These are phyloP conservation scores for Sporothrix schenckii DNA, from an alignment of 2,329 filamentous ascomycete species.

Conservation along the genomic window DNA sequence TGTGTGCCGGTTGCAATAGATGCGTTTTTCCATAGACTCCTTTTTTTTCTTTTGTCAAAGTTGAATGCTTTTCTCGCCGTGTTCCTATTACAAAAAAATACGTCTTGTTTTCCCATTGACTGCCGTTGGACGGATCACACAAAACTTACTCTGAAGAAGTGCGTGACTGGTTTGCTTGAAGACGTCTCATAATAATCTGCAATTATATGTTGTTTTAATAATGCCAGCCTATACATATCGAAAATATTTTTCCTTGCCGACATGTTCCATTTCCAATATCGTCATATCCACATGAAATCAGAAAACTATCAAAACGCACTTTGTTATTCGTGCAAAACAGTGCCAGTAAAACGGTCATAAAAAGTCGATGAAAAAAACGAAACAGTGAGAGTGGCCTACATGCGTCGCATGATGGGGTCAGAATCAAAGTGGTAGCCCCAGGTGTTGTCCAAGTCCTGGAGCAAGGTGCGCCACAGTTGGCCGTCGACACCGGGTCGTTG, in stretches of 20 bases:
- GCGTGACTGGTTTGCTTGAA: not conserved
- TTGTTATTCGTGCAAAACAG: not conserved
- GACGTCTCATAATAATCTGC: not conserved
- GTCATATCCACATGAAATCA: not conserved
- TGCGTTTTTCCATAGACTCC: not conserved
- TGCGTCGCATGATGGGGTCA: constrained; percentile 27
- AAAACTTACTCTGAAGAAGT: not conserved
- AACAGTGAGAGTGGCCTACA: not conserved
- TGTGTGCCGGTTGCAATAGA: not conserved
- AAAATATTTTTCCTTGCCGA: not conserved
- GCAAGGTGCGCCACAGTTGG: constrained; percentile 34
- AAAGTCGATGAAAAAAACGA: not conserved
- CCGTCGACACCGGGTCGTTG: constrained; percentile 34
- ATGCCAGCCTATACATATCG: constrained; percentile 4
- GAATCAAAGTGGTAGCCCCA: constrained; percentile 35
- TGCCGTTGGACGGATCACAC: not conserved
- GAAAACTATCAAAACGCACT: not conserved
- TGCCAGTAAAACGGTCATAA: not conserved
- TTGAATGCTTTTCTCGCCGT: not conserved
- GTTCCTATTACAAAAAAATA: not conserved
- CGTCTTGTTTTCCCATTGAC: not conserved
- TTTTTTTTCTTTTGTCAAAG: constrained; percentile 1
- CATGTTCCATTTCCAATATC: not conserved
- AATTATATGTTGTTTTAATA: not conserved
- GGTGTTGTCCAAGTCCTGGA: constrained; percentile 36